Evolutionary conservation across 345 rosid genomes (phyloP).

Genomic region (Gossypium longicalyx): DNA sequence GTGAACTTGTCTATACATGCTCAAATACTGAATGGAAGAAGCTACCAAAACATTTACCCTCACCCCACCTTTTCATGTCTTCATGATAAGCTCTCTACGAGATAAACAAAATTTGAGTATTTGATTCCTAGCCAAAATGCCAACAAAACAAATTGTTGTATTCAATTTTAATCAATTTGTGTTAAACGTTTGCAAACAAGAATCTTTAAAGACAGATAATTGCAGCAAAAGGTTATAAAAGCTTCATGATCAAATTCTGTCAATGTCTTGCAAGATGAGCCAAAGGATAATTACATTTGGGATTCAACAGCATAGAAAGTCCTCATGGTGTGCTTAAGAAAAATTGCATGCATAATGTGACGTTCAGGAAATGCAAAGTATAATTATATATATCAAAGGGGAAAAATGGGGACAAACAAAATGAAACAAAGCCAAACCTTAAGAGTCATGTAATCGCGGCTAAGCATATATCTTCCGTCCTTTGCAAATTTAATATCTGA

Average conservation of each 20-base stretch:
- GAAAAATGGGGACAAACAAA: neutral
- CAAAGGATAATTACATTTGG: neutral
- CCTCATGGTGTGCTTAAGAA: neutral
- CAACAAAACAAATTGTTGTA: neutral
- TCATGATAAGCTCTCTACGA: neutral
- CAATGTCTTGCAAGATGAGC: neutral
- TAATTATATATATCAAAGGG: neutral
- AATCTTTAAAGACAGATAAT: neutral
- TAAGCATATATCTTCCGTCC: constrained; percentile 77
- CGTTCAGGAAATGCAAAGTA: neutral
- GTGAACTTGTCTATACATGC: neutral
- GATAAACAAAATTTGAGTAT: neutral
- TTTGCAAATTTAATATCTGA: constrained; percentile 84
- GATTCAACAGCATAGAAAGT: neutral
- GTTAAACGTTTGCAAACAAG: constrained; percentile 5
- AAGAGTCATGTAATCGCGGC: constrained; percentile 97
- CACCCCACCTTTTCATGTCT: neutral
- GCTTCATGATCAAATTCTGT: neutral
- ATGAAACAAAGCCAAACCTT: constrained; percentile 44
- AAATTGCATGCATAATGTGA: neutral
- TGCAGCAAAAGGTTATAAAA: neutral
- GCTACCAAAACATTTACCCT: neutral
- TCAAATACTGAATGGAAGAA: neutral
- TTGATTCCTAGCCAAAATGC: constrained; percentile 6
- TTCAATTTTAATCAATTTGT: neutral